Evolutionary conservation across 257 asterid species (phyloP), one percentile per base, ranked within the genome.

Genomic region (Eucommia ulmoides): DNA sequence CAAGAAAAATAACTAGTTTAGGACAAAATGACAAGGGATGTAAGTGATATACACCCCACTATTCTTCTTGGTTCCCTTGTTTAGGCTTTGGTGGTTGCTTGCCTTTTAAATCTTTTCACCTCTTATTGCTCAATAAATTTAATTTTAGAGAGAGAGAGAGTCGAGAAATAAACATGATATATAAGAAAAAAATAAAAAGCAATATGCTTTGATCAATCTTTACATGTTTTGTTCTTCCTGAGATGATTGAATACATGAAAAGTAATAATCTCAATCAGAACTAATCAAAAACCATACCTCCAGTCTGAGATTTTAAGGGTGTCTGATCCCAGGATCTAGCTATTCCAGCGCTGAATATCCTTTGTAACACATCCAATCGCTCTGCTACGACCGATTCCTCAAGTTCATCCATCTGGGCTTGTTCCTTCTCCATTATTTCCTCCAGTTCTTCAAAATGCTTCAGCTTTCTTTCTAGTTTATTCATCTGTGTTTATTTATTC

Each of bases 391-490:
- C 64, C 45, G 65, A 58, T 60, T 74, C 91, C 64, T 84, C 93
- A 16, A 74, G 60, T 53, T 67, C 76, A 68, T 76, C 74, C 6
- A 88, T 60, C 25, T 62, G 80, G 20, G 53, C 49, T 16, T 63
- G 59, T 56, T 88, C 87, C 16, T 72, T 65, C 67, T 70, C 80
- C 93, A 84, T 82, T 9, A 76, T 74, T 53, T 8, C 42, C 75
- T 74, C 79, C 60, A 84, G 69, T 19, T 77, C 88, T 41, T 80
- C 93, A 41, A 80, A 59, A 56, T 60, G 60, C 65, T 72, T 69
- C 67, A 73, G 59, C 76, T 84, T 88, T 49, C 69, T 72, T 25
- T 67, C 66, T 67, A 88, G 22, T 59, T 84, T 88, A 71, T 71
- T 80, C 53, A 72, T 50, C 97, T 88, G 62, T 41, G 55, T 52